phyloP scores from a whole-genome alignment of 1,284 basidiomycete species.

The Trametes pubescens region DNA sequence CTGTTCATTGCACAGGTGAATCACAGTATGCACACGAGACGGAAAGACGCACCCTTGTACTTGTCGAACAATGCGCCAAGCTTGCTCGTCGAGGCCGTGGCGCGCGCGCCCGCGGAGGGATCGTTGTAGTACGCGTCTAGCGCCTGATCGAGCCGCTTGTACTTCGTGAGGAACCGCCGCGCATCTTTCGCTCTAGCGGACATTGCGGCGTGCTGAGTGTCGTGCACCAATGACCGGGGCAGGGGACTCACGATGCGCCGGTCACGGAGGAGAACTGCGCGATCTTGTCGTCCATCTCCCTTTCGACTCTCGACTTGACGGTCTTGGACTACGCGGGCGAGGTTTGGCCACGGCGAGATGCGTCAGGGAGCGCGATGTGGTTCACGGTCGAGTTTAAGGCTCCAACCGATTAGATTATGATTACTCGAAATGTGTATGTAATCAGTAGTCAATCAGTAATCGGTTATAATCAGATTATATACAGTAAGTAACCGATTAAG shows the following conservation, averaged over 20 bases:
- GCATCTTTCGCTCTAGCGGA: constrained; percentile 67
- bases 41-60: constrained; percentile 73
- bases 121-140: constrained; percentile 80
- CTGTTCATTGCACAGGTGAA: constrained; percentile 42
- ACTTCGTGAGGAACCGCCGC: constrained; percentile 74
- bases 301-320: constrained; percentile 33
- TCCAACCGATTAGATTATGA: too few species aligned
- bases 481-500: too few species aligned
- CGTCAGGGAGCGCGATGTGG: background rate
- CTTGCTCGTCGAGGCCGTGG: constrained; percentile 60
- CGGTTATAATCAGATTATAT: too few species aligned
- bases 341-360: background rate
- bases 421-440: too few species aligned
- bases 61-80: constrained; percentile 75
- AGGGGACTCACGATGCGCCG: constrained; percentile 70
- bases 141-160: constrained; percentile 77
- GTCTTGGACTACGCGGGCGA: constrained; percentile 1
- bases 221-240: constrained; percentile 14
- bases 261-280: constrained; percentile 72
- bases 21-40: background rate
- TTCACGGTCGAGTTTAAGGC: background rate
- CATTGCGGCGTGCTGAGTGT: background rate
- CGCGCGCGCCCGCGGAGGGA: constrained; percentile 34
- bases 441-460: too few species aligned
- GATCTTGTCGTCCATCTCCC: constrained; percentile 54